These are phyloP conservation scores for Paraglomus brasilianum DNA, from an alignment of 192 early-diverging fungal species.

Conservation along the genomic window DNA sequence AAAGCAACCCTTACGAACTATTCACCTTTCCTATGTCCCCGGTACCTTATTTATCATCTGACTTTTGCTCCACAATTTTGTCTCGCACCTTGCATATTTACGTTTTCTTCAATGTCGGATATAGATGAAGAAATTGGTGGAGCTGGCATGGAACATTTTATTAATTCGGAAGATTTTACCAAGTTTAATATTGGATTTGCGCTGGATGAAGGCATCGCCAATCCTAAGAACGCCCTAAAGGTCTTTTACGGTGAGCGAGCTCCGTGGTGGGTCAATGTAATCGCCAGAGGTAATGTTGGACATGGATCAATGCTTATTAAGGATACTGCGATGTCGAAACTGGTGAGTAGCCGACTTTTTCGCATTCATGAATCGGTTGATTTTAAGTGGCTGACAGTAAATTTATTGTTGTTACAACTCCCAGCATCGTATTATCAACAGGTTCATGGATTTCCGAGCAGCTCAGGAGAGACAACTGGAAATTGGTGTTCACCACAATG, in stretches of 20 bases:
- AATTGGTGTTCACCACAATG: slow-evolving; percentile 52
- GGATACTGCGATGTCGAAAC: slow-evolving; percentile 64
- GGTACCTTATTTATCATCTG: slow-evolving; percentile 34
- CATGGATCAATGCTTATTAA: slow-evolving; percentile 85
- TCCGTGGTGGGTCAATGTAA: slow-evolving; percentile 81
- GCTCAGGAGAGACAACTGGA: slow-evolving; percentile 59
- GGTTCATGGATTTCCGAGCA: slow-evolving; percentile 67
- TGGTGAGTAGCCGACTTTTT: slow-evolving; percentile 41
- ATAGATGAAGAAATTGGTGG: slow-evolving; percentile 86
- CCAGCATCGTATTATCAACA: slow-evolving; percentile 54
- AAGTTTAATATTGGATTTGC: slow-evolving; percentile 77
- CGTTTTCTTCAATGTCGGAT: slow-evolving; percentile 2
- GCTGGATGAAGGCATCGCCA: slow-evolving; percentile 83
- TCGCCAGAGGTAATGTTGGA: slow-evolving; percentile 69
- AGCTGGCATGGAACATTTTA: slow-evolving; percentile 68
- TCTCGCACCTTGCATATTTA: not conserved
- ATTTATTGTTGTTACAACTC: not conserved
- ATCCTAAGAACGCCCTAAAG: slow-evolving; percentile 60
- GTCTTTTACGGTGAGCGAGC: slow-evolving; percentile 86
- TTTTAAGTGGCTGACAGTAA: not conserved
- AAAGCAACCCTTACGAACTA: slow-evolving; percentile 58
- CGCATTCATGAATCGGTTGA: not conserved
- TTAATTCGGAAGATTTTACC: slow-evolving; percentile 66
- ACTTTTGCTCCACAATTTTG: slow-evolving; percentile 4
- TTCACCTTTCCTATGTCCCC: slow-evolving; percentile 78